Conservation (phyloP, 2,329 filamentous ascomycete genomes). For the Stagonosporopsis chrysanthemi region DNA sequence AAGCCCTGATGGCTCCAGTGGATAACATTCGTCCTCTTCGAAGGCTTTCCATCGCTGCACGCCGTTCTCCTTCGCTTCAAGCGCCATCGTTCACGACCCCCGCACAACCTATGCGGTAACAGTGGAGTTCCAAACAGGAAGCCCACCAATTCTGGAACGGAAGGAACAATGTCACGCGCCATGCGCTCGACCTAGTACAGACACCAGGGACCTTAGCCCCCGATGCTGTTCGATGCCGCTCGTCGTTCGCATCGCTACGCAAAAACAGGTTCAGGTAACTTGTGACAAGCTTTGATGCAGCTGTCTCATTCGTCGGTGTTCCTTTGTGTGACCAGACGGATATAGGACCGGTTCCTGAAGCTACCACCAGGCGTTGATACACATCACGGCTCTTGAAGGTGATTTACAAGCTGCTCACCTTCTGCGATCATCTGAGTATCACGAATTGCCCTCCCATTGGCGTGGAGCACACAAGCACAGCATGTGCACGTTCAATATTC, state of each 20-base stretch:
- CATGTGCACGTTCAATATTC: constrained; percentile 32
- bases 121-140: constrained; percentile 26
- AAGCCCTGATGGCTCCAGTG: constrained; percentile 39
- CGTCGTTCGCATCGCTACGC: constrained; percentile 7
- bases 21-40: constrained; percentile 30
- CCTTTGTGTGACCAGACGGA: constrained; percentile 19
- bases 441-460: constrained; percentile 26
- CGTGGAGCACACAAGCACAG: constrained; percentile 33
- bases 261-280: constrained; percentile 28
- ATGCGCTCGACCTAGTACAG: constrained; percentile 32
- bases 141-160: constrained; percentile 21
- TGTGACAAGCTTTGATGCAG: constrained; percentile 26
- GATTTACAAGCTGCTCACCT: constrained; percentile 14
- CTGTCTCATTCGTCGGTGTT: constrained; percentile 27
- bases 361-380: constrained; percentile 34
- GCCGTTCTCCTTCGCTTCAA: constrained; percentile 48
- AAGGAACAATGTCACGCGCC: constrained; percentile 42
- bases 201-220: constrained; percentile 31
- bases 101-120: constrained; percentile 33
- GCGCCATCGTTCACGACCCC: constrained; percentile 39
- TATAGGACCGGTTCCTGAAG: constrained; percentile 36
- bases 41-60: constrained; percentile 44
- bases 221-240: constrained; percentile 14
- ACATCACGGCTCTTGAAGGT: constrained; percentile 13
- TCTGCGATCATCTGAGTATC: constrained; percentile 23